Base-by-base conservation (phyloP, 208 protist genomes). In the Wallacemonas sp. region DNA sequence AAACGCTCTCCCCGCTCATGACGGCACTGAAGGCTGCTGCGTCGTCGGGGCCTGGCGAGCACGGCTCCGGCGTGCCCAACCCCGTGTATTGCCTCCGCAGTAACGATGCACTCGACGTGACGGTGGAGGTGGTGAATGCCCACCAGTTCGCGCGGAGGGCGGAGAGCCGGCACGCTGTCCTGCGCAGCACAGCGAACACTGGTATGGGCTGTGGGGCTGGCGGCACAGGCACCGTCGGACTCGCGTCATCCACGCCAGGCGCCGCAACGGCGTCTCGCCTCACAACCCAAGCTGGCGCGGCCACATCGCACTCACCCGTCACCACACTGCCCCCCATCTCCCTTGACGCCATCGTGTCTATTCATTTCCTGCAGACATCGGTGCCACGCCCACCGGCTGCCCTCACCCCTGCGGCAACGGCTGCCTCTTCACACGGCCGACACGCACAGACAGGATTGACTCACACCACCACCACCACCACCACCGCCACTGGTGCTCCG, bases 81-180 rank as follows among this genome's bases (percentile, higher is more conserved):
- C 51, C 49, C 1, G 68, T 82, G 65, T 89, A 85, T 66, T 58
- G 46, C 33, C 66, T 93, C 28, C 74, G 77, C 53, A 80, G 81
- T 64, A 72, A 76, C 46, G 87, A 93, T 54, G 70, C 77, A 11
- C 58, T 93, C 27, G 78, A 93, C 42, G 79, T 90, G 27, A 77
- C 61, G 26, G 62, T 90, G 17, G 73, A 58, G 30, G 51, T 58
- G 28, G 51, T 58, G n/a, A 58, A 58, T 31, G 51, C 31, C 12
- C 19, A 6, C 9, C 51, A 33, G n/a, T 39, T 58, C 19, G 30
- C 31, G 15, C 51, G 51, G 30, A 58, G 41, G 51, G 51, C 51
- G 17, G 51, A 58, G 31, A 58, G 9, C 21, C 51, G 51, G 14
- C 30, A 58, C 30, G 51, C 51, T 5, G 31, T 58, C 12, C 31